Base-by-base conservation (phyloP, 345 rosid species). In the Hypericum perforatum region DNA sequence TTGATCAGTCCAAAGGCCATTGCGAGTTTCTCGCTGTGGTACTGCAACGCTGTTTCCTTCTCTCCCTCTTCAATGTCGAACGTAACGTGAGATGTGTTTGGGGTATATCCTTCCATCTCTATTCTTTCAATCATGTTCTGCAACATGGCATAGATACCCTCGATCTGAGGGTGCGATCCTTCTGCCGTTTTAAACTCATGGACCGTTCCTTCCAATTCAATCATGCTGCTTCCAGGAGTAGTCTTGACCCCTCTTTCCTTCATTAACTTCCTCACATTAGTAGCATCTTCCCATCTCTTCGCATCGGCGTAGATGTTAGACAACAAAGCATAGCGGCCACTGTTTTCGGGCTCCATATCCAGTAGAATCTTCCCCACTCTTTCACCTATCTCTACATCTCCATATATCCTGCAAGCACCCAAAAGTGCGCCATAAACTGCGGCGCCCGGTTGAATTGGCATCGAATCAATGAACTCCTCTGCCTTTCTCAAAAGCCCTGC, bases 261-360 rank as follows among this genome's bases (percentile, higher is more conserved):
- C 77, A 76, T 69, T 37, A 70, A 51, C 53, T 66, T 68, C 63
- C 77, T 66, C 37, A 72, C 61, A 6, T 66, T 9, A 42, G 66
- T 61, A 11, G 53, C 81, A 43, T 70, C 81, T 22, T 69, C 70
- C 66, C 70, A 76, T 61, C 71, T 69, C 44, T 65, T 68, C 11
- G 72, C 81, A 52, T 59, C 66, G 5, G 81, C 75, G 39, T 76
- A 76, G 7, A 76, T 69, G 68, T 76, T 76, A 16, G 73, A 76
- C 14, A 76, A 60, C 49, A 76, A 22, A 11, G 73, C 70, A 45
- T 72, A 66, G 7, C 80, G 63, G 3, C 80, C 80, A 9, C 80
- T 66, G 38, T 76, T 72, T 52, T 65, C 16, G 0, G 80, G 77
- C 45, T 76, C 80, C 32, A 76, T 22, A 46, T 71, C 63, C 0